Evolutionary conservation across 306 rosid species (phyloP).

Genomic region (Begonia loranthoides): DNA sequence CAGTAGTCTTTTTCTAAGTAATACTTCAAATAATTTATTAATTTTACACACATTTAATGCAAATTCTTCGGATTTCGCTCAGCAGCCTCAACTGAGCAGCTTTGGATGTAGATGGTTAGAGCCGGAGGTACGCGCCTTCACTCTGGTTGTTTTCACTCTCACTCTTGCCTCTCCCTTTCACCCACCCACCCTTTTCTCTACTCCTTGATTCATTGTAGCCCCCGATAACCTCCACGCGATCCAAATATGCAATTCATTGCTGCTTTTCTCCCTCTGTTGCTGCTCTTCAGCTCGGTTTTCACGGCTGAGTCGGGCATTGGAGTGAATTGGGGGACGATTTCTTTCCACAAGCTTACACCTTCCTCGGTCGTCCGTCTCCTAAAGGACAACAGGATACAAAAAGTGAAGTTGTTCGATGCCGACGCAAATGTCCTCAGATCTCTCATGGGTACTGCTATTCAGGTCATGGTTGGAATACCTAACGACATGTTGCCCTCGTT

Average conservation of each 20-base stretch:
- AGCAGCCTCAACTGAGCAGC: no score
- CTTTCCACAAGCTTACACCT: constrained; percentile 60
- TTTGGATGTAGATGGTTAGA: no score
- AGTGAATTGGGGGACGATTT: constrained; percentile 82
- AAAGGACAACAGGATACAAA: constrained; percentile 44
- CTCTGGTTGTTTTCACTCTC: no score
- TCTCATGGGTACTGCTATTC: constrained; percentile 59
- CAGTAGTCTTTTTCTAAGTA: no score
- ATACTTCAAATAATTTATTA: no score
- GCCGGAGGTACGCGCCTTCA: no score
- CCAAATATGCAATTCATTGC: constrained; percentile 8
- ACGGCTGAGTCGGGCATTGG: constrained; percentile 55
- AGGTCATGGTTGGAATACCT: constrained; percentile 83
- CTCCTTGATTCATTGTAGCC: no score
- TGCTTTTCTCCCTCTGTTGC: constrained; percentile 9
- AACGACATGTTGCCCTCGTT: constrained; percentile 59
- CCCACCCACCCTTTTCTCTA: no score
- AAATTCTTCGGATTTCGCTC: no score
- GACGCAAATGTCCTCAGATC: constrained; percentile 44
- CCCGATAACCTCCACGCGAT: no score
- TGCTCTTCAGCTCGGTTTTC: constrained; percentile 21
- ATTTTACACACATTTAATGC: no score
- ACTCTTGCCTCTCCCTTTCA: no score
- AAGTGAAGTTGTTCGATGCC: constrained; percentile 81
- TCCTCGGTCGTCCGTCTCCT: constrained; percentile 67